phyloP scores from a whole-genome alignment of 768 basidiomycete species.

The Xanthoconium stramineum region DNA sequence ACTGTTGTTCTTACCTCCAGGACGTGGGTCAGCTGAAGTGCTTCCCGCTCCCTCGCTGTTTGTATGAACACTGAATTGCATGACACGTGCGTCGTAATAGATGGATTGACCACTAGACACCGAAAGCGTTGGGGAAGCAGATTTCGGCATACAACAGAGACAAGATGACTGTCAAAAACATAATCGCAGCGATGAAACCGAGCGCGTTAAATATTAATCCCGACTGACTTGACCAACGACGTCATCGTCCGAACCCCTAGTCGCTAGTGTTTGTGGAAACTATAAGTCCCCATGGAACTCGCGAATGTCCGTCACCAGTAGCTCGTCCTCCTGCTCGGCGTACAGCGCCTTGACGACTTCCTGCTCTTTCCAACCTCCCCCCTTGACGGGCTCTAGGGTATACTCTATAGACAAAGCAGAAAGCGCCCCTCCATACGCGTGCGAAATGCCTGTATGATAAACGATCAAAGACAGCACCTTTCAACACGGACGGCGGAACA shows the following conservation, averaged over 20 bases:
- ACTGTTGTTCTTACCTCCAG: not conserved
- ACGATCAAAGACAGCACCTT: conserved; percentile 8
- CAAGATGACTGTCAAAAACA: not conserved
- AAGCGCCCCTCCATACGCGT: conserved; percentile 90
- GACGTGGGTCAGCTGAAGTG: not conserved
- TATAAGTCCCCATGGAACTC: conserved; percentile 25
- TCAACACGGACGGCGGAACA: not conserved
- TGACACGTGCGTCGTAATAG: conserved; percentile 47
- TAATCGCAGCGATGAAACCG: not conserved
- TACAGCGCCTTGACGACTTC: conserved; percentile 36
- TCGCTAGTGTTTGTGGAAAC: not conserved
- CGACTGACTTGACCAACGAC: conserved; percentile 11
- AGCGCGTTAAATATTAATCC: conserved; percentile 23
- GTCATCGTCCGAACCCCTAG: conserved; percentile 21
- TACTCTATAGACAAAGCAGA: conserved; percentile 89
- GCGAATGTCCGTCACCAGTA: conserved; percentile 25
- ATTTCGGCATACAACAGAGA: conserved; percentile 7
- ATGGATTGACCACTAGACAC: conserved; percentile 33
- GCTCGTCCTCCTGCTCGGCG: conserved; percentile 30
- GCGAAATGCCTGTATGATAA: conserved; percentile 69
- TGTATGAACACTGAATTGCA: conserved; percentile 17
- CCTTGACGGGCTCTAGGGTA: conserved; percentile 60
- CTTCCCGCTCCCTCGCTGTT: not conserved
- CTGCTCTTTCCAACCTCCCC: conserved; percentile 35
- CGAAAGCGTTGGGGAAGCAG: conserved; percentile 12